These are phyloP conservation scores for Podaxis sp. DNA, from an alignment of 768 basidiomycete genomes.

Conservation along the genomic window DNA sequence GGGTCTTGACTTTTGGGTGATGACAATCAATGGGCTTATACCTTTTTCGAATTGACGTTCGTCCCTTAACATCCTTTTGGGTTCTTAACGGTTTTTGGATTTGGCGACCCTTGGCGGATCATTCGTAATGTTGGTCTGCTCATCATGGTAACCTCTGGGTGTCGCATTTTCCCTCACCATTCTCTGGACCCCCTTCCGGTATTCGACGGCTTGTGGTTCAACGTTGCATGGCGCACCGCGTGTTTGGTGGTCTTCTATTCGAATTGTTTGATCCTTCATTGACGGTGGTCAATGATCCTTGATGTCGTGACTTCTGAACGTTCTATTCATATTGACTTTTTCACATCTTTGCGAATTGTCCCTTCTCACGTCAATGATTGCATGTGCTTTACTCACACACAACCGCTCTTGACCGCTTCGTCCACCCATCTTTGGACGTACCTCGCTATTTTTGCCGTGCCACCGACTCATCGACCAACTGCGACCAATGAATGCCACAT, in stretches of 20 bases:
- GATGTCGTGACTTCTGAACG: neutral
- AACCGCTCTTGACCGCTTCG: neutral
- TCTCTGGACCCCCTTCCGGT: neutral
- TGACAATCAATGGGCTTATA: neutral
- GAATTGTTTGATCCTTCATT: neutral
- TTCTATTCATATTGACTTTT: neutral
- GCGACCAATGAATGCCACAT: neutral
- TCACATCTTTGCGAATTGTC: neutral
- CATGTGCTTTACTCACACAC: neutral
- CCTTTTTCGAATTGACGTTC: neutral
- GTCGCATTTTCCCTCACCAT: neutral
- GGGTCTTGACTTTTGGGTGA: neutral
- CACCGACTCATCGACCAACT: neutral
- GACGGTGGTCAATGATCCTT: neutral
- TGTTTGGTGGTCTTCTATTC: neutral
- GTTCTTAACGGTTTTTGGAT: neutral
- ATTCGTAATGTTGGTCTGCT: neutral
- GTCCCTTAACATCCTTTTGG: neutral
- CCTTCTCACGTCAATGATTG: neutral
- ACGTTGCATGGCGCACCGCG: too few relatives aligned
- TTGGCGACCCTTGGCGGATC: neutral
- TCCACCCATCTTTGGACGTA: neutral
- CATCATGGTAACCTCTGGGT: too few relatives aligned
- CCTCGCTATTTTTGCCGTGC: too few relatives aligned
- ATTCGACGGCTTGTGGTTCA: neutral